These are phyloP conservation scores for Sungouiozyma ichnusensis DNA, from an alignment of 805 yeast species.

Conservation along the genomic window DNA sequence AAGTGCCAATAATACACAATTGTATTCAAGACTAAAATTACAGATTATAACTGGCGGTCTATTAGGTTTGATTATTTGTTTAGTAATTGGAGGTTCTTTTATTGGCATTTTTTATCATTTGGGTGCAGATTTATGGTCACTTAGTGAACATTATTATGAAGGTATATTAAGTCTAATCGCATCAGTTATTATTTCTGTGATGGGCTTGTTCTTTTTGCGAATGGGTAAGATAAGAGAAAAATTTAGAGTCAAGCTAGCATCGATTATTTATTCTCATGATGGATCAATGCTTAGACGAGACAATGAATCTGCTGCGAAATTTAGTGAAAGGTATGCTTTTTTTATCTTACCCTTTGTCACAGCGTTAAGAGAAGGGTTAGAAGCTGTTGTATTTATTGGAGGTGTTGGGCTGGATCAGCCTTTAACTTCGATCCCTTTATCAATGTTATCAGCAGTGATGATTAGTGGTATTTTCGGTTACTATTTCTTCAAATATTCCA, in stretches of 20 bases:
- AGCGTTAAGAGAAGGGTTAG: conserved; percentile 79
- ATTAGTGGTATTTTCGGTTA: conserved; percentile 57
- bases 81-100: conserved; percentile 62
- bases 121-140: conserved; percentile 79
- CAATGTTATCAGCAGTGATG: conserved; percentile 47
- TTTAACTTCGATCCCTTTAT: conserved; percentile 49
- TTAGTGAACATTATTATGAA: conserved; percentile 84
- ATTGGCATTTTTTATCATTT: conserved; percentile 60
- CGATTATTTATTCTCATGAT: conserved; percentile 28
- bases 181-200: conserved; percentile 64
- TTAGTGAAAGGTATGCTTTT: conserved; percentile 53
- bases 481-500: conserved; percentile 66
- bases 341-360: conserved; percentile 77
- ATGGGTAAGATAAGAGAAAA: conserved; percentile 74
- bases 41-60: conserved; percentile 82
- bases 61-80: conserved; percentile 57
- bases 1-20: conserved; percentile 19
- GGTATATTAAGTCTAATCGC: conserved; percentile 73
- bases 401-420: conserved; percentile 77
- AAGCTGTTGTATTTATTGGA: conserved; percentile 85
- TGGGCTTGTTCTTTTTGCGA: conserved; percentile 78
- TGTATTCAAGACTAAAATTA: conserved; percentile 39
- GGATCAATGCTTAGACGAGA: conserved; percentile 10
- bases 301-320: conserved; percentile 23
- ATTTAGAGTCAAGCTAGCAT: conserved; percentile 58